A percentile compares a stretch with the other conserved stretches of the same genome.
Evolutionary conservation across 768 basidiomycete genomes (phyloP).

Genomic region (Boletus insuetus): DNA sequence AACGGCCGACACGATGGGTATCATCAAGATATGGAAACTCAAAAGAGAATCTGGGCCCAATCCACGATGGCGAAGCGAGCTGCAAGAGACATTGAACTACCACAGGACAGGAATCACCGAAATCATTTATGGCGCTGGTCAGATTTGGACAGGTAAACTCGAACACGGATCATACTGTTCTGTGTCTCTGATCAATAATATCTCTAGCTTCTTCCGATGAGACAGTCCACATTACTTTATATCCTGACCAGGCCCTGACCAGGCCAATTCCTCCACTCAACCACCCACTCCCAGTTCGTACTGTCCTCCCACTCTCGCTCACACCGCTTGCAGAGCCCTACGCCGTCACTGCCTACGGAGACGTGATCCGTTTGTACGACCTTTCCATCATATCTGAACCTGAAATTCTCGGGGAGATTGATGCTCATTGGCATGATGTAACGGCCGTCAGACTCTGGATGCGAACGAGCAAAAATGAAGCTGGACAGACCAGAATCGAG

Average conservation of each 20-base stretch:
- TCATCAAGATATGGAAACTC: constrained; percentile 80
- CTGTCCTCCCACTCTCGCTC: constrained; percentile 65
- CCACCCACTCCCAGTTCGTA: constrained; percentile 66
- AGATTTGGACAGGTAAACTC: constrained; percentile 83
- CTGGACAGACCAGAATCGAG: constrained; percentile 52
- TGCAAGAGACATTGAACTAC: constrained; percentile 55
- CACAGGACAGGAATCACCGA: constrained; percentile 88
- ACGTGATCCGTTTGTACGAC: constrained; percentile 79
- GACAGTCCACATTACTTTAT: constrained; percentile 62
- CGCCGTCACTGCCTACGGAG: constrained; percentile 80
- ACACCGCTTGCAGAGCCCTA: constrained; percentile 70
- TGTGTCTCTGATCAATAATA: not conserved
- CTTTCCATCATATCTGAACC: constrained; percentile 64
- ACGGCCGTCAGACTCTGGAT: constrained; percentile 74
- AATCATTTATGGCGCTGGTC: constrained; percentile 57
- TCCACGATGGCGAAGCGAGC: constrained; percentile 49
- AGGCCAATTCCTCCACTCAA: constrained; percentile 50
- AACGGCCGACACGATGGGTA: constrained; percentile 91
- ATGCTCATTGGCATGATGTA: constrained; percentile 92
- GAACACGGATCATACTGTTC: not conserved
- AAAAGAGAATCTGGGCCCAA: constrained; percentile 36
- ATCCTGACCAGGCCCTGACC: constrained; percentile 31
- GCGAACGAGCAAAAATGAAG: constrained; percentile 43
- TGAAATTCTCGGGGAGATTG: constrained; percentile 67
- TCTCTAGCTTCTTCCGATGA: constrained; percentile 83